A percentile compares a stretch with the other conserved stretches of the same genome.
Conservation (phyloP, 352 stramenopile genomes). For the Plasmopara halstedii region DNA sequence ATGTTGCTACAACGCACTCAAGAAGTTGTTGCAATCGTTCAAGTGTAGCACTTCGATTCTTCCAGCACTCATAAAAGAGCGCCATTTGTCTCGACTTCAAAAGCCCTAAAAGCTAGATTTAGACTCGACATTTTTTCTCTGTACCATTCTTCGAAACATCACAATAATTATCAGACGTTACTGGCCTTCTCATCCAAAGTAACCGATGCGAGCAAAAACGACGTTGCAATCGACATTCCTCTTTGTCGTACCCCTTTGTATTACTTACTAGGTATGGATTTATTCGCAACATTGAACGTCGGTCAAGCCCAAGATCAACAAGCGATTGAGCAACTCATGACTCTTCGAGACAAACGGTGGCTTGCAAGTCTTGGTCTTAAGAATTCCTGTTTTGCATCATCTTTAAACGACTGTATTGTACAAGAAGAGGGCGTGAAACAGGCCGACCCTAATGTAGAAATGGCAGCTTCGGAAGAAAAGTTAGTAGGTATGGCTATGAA, state of each 20-base stretch:
- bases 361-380: conserved; percentile 22
- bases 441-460: conserved; percentile 39
- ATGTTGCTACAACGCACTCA: conserved; percentile 20
- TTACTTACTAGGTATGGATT: conserved; percentile 15
- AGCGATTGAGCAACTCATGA: conserved; percentile 25
- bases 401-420: conserved; percentile 1
- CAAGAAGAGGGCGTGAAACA: conserved; percentile 13
- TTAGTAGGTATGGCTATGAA: conserved; percentile 33
- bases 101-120: neutral
- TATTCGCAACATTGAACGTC: conserved; percentile 32
- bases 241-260: conserved; percentile 6
- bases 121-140: neutral
- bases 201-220: conserved; percentile 22
- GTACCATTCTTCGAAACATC: too few relatives aligned
- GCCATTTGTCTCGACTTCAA: conserved; percentile 19
- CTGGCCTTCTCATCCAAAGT: conserved; percentile 16
- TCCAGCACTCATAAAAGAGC: conserved; percentile 63
- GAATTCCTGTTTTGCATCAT: conserved; percentile 1
- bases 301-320: conserved; percentile 19
- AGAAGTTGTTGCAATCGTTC: conserved; percentile 43
- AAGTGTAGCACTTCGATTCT: conserved; percentile 33
- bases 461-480: conserved; percentile 51
- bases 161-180: too few relatives aligned
- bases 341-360: conserved; percentile 26
- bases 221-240: conserved; percentile 5